Conservation (phyloP, 805 yeast species). For the Hanseniaspora pseudoguilliermondii region DNA sequence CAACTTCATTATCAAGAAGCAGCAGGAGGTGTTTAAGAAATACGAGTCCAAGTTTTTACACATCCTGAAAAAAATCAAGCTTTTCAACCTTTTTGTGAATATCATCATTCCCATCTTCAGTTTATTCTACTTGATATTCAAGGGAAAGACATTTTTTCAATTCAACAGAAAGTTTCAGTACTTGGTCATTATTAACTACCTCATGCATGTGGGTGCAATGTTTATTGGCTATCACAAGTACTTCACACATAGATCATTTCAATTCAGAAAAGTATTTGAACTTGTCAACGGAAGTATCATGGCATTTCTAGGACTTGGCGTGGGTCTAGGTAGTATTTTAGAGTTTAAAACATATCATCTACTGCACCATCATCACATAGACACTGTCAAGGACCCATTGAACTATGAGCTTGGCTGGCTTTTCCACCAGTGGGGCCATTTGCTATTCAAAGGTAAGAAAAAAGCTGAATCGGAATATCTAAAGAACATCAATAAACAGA, state of each 20-base stretch:
- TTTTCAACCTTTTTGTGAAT: slow-evolving; percentile 19
- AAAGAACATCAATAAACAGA: slow-evolving; percentile 2
- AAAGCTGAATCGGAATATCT: slow-evolving; percentile 30
- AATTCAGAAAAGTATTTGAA: slow-evolving; percentile 16
- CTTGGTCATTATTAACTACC: background rate
- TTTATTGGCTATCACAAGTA: slow-evolving; percentile 23
- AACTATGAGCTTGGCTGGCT: slow-evolving; percentile 65
- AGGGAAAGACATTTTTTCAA: slow-evolving; percentile 16
- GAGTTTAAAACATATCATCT: slow-evolving; percentile 39
- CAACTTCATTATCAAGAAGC: slow-evolving; percentile 3
- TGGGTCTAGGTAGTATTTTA: slow-evolving; percentile 21
- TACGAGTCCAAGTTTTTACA: slow-evolving; percentile 22
- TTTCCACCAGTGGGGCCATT: slow-evolving; percentile 85
- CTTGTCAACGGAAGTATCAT: slow-evolving; percentile 14
- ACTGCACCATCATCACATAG: slow-evolving; percentile 82
- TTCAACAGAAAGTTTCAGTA: slow-evolving; percentile 9
- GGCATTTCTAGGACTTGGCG: slow-evolving; percentile 21
- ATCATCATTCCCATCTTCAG: slow-evolving; percentile 20
- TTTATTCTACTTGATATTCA: slow-evolving; percentile 18
- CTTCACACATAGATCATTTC: slow-evolving; percentile 21
- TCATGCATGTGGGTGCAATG: slow-evolving; percentile 18
- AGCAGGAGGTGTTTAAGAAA: slow-evolving; percentile 9
- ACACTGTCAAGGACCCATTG: slow-evolving; percentile 82
- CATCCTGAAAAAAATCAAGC: slow-evolving; percentile 20
- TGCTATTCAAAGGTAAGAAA: slow-evolving; percentile 53